A percentile compares a stretch with the other conserved stretches of the same genome.
These are phyloP conservation scores for Hansenula sp. DNA, from an alignment of 1,139 yeast genomes.

Conservation along the genomic window DNA sequence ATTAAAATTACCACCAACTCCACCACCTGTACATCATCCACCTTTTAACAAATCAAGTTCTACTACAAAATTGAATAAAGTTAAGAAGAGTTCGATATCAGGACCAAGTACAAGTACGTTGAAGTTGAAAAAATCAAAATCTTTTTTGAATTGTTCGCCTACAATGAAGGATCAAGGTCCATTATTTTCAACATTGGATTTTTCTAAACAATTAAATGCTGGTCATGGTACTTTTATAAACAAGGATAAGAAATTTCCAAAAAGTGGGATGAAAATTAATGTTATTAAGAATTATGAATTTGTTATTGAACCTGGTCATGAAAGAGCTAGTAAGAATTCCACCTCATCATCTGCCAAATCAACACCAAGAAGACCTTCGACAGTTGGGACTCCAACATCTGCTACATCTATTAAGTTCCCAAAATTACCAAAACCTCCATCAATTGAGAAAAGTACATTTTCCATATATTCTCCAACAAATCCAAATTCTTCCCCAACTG, in stretches of 20 bases:
- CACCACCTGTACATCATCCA: slow-evolving; percentile 7
- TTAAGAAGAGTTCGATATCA: slow-evolving; percentile 13
- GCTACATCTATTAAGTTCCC: slow-evolving; percentile 15
- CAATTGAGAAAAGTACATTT: slow-evolving; percentile 13
- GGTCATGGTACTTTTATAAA: neutral
- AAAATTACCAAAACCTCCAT: slow-evolving; percentile 17
- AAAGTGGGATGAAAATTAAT: slow-evolving; percentile 8
- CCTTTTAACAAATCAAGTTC: slow-evolving; percentile 17
- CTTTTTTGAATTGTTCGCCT: slow-evolving; percentile 13
- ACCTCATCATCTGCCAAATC: neutral
- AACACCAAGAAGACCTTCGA: slow-evolving; percentile 16
- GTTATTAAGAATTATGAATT: slow-evolving; percentile 19
- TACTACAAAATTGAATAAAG: slow-evolving; percentile 16
- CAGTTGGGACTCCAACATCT: slow-evolving; percentile 1
- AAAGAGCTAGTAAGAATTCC: slow-evolving; percentile 4
- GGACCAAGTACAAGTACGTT: slow-evolving; percentile 2
- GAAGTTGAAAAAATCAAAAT: slow-evolving; percentile 19
- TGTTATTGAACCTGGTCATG: slow-evolving; percentile 18
- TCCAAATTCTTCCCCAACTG: slow-evolving; percentile 17
- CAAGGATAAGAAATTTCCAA: neutral
- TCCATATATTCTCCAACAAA: slow-evolving; percentile 13
- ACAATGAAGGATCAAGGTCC: slow-evolving; percentile 8
- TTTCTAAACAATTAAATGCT: slow-evolving; percentile 11
- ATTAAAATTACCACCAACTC: slow-evolving; percentile 5
- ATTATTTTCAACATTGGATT: slow-evolving; percentile 20